Evolutionary conservation across 1,284 basidiomycete genomes (phyloP).

Genomic region (Leccinum ponderosum): DNA sequence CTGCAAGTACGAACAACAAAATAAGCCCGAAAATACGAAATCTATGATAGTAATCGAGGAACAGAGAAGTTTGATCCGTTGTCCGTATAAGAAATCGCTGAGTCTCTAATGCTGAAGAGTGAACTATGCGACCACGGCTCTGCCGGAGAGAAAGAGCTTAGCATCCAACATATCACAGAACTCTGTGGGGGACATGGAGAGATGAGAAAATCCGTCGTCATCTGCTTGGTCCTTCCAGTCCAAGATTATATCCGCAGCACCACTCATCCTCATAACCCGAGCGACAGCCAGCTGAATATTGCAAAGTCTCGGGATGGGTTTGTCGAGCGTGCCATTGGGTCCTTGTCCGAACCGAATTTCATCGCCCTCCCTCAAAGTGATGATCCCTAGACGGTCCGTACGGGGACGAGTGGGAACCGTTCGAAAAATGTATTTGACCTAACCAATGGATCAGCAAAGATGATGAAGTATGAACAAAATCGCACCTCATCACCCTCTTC

Average conservation of each 20-base stretch:
- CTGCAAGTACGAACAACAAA: no score
- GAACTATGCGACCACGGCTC: not conserved
- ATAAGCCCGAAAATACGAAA: not conserved
- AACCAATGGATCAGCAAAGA: not conserved
- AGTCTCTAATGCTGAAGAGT: not conserved
- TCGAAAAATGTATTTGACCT: not conserved
- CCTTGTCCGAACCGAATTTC: not conserved
- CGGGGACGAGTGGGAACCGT: not conserved
- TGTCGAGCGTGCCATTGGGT: not conserved
- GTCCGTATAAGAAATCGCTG: not conserved
- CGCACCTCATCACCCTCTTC: not conserved
- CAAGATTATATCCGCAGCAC: conserved; percentile 5
- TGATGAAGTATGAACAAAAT: not conserved
- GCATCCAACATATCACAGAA: not conserved
- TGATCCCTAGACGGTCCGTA: not conserved
- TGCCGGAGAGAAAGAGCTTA: not conserved
- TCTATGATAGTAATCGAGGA: not conserved
- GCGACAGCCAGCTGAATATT: conserved; percentile 9
- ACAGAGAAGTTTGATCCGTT: not conserved
- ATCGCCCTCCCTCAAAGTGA: not conserved
- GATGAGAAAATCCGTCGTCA: not conserved
- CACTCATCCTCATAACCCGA: conserved; percentile 9
- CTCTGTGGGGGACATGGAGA: not conserved
- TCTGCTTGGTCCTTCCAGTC: conserved; percentile 9
- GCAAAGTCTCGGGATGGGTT: conserved; percentile 1